Base-by-base conservation (phyloP, 1,284 basidiomycete genomes). In the Inonotus hispidus region DNA sequence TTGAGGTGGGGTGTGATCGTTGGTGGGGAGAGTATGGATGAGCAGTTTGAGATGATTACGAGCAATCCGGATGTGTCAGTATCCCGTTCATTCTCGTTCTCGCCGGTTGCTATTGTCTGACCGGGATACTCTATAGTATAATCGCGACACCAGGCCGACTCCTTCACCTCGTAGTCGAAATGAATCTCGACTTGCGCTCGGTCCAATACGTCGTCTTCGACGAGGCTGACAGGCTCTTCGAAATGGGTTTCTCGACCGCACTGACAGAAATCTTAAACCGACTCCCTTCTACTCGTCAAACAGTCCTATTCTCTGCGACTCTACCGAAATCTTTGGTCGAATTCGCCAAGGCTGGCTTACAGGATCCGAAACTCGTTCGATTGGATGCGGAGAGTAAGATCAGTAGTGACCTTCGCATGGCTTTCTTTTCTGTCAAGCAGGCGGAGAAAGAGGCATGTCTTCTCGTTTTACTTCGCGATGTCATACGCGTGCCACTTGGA, bases 111-210 rank as follows among this genome's bases (percentile, higher is more conserved):
- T 11, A 11, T 21, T 49, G 6, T 11, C 46, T 61, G 53, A 43
- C 52, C 61, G 50, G 56, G 37, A 50, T 23, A 53, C 16, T 49
- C n/a, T n/a, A n/a, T 67, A 97, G 94, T 19, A 90, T 98, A 63
- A 95, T 98, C 67, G 97, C 96, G 21, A 99, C 97, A 2, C 97
- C 97, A 14, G 97, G 97, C 66, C 94, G 97, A 69, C 81, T 99
- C 55, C 84, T 99, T 19, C 97, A 99, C 76, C 80, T 99, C 29
- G 83, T 92, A 50, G 92, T 99, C 56, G 97, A 99, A 75, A 99
- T 98, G 96, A 93, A 93, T 66, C 78, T 98, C 53, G 95, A 98
- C 71, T 78, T 99, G 38, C 87, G 90, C 54, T 88, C 90, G 0
- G 81, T 96, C 2, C 87, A 96, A 72, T 95, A 94, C 65, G 87